Conservation (phyloP, 306 rosid species). For the Vigna unguiculata region DNA sequence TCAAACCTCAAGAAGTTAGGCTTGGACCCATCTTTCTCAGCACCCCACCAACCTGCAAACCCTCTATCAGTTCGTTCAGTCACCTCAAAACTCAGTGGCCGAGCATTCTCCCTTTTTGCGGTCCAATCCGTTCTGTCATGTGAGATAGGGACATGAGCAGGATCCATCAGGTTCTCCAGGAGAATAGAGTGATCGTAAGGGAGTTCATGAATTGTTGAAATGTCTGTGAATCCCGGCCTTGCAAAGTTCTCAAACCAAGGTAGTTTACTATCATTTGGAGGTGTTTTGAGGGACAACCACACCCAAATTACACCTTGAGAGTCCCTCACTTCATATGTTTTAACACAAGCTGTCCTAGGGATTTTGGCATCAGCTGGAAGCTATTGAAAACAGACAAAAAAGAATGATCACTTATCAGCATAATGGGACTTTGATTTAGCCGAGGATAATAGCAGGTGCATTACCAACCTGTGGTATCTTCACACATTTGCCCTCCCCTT, state of each 20-base stretch:
- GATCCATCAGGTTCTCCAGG: slow-evolving; percentile 95
- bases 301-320: slow-evolving; percentile 97
- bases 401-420: not conserved
- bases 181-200: slow-evolving; percentile 98
- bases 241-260: slow-evolving; percentile 96
- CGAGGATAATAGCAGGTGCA: not conserved
- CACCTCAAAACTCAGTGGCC: slow-evolving; percentile 73
- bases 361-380: slow-evolving; percentile 95
- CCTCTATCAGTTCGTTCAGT: slow-evolving; percentile 83
- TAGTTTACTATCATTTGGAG: slow-evolving; percentile 65
- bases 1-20: slow-evolving; percentile 73
- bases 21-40: slow-evolving; percentile 56
- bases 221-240: slow-evolving; percentile 82
- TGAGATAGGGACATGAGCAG: slow-evolving; percentile 95
- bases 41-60: slow-evolving; percentile 96
- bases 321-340: slow-evolving; percentile 78
- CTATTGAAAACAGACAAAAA: slow-evolving; percentile 48
- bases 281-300: slow-evolving; percentile 87
- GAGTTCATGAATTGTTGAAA: slow-evolving; percentile 86
- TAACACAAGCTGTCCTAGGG: slow-evolving; percentile 83
- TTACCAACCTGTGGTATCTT: slow-evolving; percentile 94
- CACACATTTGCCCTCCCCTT: slow-evolving; percentile 92
- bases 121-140: slow-evolving; percentile 91
- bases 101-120: slow-evolving; percentile 92
- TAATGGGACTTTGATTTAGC: not conserved